Percentiles rank a stretch among this genome's conserved stretches.
Conservation (phyloP, 176 grass and related monocot species). For the Hordeum marinum region DNA sequence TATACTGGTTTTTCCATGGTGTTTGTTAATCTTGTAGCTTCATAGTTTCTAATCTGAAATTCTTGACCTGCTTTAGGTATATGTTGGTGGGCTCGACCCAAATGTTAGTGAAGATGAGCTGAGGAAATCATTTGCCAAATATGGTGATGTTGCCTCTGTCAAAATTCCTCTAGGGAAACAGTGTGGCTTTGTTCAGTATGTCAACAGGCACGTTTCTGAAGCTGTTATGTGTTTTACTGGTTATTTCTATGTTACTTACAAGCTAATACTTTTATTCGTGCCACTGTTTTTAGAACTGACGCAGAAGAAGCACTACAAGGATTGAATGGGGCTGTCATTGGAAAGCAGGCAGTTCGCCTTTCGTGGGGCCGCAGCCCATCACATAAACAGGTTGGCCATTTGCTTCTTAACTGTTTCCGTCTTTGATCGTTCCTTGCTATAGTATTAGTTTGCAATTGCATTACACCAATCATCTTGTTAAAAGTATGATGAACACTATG, state of each 20-base stretch:
- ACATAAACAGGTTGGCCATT: constrained; percentile 65
- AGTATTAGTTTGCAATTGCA: not conserved
- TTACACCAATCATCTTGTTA: not conserved
- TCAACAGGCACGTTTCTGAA: constrained; percentile 49
- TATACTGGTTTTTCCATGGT: not conserved
- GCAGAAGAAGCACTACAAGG: constrained; percentile 94
- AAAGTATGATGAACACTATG: not conserved
- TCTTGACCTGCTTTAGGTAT: constrained; percentile 51
- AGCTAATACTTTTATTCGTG: not conserved
- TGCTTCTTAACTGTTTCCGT: not conserved
- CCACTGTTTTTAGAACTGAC: constrained; percentile 48
- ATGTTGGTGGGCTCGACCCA: constrained; percentile 90
- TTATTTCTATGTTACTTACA: constrained; percentile 7
- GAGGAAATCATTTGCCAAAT: constrained; percentile 76
- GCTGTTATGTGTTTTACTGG: not conserved
- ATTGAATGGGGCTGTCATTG: constrained; percentile 71
- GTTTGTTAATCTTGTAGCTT: constrained; percentile 15
- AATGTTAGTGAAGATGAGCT: constrained; percentile 86
- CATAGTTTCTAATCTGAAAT: constrained; percentile 27
- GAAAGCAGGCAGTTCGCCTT: constrained; percentile 86
- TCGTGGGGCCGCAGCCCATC: constrained; percentile 92
- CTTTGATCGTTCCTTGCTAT: not conserved
- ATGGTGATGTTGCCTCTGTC: constrained; percentile 84
- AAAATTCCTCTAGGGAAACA: constrained; percentile 97
- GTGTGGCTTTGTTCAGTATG: constrained; percentile 94